Evolutionary conservation across 768 basidiomycete genomes (phyloP).

Genomic region (Lactarius deliciosus): DNA sequence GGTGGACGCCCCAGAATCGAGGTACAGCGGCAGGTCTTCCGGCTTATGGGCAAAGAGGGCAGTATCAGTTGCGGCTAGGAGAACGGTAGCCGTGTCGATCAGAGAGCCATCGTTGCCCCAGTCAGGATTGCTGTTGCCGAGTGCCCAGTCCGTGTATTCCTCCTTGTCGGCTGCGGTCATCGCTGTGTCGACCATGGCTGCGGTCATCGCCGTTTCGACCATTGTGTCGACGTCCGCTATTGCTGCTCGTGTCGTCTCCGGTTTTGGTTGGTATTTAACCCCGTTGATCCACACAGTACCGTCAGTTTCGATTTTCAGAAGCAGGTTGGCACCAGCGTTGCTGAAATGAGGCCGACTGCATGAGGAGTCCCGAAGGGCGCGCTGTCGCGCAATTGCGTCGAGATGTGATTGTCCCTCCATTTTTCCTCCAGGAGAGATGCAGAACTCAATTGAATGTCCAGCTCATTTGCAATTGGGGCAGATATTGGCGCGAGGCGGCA

Average conservation of each 20-base stretch:
- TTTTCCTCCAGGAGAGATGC: slow-evolving; percentile 10
- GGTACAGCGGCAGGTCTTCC: slow-evolving; percentile 24
- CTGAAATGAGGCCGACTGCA: slow-evolving; percentile 22
- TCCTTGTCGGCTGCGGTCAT: not conserved
- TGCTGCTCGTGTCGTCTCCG: too few species aligned
- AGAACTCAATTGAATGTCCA: slow-evolving; percentile 6
- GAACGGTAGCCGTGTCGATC: not conserved
- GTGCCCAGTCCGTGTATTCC: not conserved
- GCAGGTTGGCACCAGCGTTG: not conserved
- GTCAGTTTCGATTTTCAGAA: not conserved
- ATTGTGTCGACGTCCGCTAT: too few species aligned
- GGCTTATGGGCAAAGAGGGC: not conserved
- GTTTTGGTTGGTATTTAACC: not conserved
- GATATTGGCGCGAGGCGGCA: too few species aligned
- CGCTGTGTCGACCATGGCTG: too few species aligned
- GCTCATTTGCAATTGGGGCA: slow-evolving; percentile 11
- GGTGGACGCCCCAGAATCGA: slow-evolving; percentile 34
- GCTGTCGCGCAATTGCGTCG: too few species aligned
- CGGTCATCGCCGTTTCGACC: too few species aligned
- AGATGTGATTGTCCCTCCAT: not conserved
- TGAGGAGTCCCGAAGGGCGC: too few species aligned
- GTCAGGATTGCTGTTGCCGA: not conserved
- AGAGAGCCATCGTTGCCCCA: too few species aligned
- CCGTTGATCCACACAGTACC: not conserved
- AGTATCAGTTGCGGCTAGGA: not conserved